Evolutionary conservation across 495 filamentous ascomycete species (phyloP).

Genomic region (Achaetomiella virescens): DNA sequence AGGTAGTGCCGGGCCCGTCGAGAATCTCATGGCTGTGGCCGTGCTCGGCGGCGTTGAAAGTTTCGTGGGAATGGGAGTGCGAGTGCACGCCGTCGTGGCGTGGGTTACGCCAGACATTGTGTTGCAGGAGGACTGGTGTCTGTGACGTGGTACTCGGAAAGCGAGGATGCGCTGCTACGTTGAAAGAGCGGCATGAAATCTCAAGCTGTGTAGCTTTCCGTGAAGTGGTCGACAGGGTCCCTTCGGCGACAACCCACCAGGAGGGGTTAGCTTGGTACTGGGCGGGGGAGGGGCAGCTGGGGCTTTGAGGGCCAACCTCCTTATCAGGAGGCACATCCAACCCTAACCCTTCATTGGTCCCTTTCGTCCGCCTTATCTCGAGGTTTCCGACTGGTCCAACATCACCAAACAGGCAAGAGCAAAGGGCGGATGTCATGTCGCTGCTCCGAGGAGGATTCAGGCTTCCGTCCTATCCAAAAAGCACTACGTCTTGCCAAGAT

Average conservation of each 20-base stretch:
- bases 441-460: background rate
- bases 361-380: background rate
- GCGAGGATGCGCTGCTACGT: no score
- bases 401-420: background rate
- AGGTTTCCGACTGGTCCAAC: background rate
- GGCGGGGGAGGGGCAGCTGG: no score
- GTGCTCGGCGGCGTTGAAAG: slow-evolving; percentile 65
- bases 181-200: no score
- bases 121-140: no score
- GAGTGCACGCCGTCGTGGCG: slow-evolving; percentile 24
- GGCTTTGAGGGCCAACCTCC: no score
- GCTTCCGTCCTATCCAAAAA: background rate
- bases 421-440: background rate
- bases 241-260: no score
- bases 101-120: slow-evolving; percentile 14
- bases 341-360: background rate
- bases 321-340: background rate
- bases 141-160: background rate
- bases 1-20: slow-evolving; percentile 85
- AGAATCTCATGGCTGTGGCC: slow-evolving; percentile 95
- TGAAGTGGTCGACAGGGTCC: no score
- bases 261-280: no score
- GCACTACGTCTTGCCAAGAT: background rate
- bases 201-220: no score
- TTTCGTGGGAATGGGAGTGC: slow-evolving; percentile 46